Conservation (phyloP, 371 early-diverging fungal species). For the Rhizopus arrhizus region DNA sequence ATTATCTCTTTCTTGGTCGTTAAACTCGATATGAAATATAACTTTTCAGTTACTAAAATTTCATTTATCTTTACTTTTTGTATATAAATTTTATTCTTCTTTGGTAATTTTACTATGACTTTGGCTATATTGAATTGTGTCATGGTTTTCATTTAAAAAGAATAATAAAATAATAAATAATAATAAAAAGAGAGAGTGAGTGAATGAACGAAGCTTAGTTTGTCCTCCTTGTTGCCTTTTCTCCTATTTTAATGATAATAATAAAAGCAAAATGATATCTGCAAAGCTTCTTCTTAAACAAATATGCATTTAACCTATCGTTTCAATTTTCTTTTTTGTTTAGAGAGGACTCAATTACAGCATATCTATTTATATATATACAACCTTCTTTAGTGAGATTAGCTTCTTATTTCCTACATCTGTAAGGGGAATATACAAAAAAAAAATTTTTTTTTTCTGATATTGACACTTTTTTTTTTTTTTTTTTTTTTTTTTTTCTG, state of each 20-base stretch:
- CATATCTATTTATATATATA: too few relatives aligned
- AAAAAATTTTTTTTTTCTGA: too few relatives aligned
- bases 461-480: too few relatives aligned
- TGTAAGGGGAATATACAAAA: too few relatives aligned
- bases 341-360: too few relatives aligned
- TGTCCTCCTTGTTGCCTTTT: neutral
- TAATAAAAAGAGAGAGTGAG: constrained; percentile 6
- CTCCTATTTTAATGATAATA: constrained; percentile 1
- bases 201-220: neutral
- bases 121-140: constrained; percentile 17
- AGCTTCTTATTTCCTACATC: too few relatives aligned
- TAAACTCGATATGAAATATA: too few relatives aligned
- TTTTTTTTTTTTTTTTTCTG: too few relatives aligned
- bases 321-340: too few relatives aligned
- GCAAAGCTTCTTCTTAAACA: neutral
- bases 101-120: constrained; percentile 27
- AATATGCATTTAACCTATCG: neutral
- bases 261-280: neutral
- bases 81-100: constrained; percentile 1
- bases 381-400: too few relatives aligned
- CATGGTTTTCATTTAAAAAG: constrained; percentile 3
- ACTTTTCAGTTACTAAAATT: constrained; percentile 27
- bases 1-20: constrained; percentile 34
- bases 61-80: constrained; percentile 14
- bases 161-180: neutral